Evolutionary conservation across 352 stramenopile species (phyloP), one percentile per base, ranked within the genome.

Genomic region (Peronospora destructor): DNA sequence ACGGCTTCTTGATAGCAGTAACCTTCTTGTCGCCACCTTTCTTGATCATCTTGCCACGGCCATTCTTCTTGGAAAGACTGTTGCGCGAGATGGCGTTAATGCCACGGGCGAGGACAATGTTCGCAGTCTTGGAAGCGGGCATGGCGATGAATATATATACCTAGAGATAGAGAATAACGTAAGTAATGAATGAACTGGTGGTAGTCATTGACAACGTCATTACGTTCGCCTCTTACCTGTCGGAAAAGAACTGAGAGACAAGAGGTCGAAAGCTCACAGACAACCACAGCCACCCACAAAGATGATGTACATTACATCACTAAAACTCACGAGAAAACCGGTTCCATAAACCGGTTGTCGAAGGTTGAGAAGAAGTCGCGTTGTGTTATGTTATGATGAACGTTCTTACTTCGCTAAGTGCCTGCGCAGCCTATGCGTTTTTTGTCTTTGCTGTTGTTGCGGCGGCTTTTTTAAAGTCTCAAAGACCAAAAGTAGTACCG

Each of bases 1-100:
- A 61, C 26, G 46, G 40, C 62, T 73, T 84, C 45, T 66, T 73
- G 40, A 68, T 63, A 7, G 49, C 64, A 5, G 45, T 47, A 21
- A 83, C 74, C 71, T 86, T 87, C 68, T 89, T 87, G 26, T 66
- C 59, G 32, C 60, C 61, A 44, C 62, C 66, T 67, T 83, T 85
- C 64, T 84, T 80, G 53, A 63, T 50, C 49, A 74, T 52, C 63
- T 84, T 83, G 47, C 57, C 61, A 62, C 72, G 69, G 60, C 70
- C 76, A 50, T 87, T 89, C 21, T 63, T 67, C 56, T 77, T 75
- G 17, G 60, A 54, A 25, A 87, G 61, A 53, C 58, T 71, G 72
- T 86, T 87, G 63, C 44, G 34, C 42, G 76, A 70, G 63, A 89
- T 87, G 59, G 78, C 78, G 65, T 87, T 87, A 57, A 89, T 84